Conservation (phyloP, 2,329 filamentous ascomycete genomes). For the Conoideocrella luteorostrata region DNA sequence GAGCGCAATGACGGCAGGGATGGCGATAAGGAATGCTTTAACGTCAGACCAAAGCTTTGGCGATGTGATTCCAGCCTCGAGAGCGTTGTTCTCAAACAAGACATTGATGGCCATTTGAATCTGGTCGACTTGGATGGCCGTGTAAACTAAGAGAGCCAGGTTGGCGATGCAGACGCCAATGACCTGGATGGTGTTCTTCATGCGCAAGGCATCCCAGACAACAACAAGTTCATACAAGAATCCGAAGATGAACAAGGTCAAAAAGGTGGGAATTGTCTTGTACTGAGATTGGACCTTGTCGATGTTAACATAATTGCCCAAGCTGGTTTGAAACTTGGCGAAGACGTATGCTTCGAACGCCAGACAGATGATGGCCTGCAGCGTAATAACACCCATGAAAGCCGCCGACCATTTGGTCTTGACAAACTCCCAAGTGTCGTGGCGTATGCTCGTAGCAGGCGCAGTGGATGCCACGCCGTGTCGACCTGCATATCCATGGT, state of each 20-base stretch:
- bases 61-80: slow-evolving; percentile 29
- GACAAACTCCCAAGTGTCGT: slow-evolving; percentile 59
- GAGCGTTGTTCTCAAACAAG: slow-evolving; percentile 39
- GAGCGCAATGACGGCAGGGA: slow-evolving; percentile 76
- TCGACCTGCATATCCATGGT: slow-evolving; percentile 31
- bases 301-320: slow-evolving; percentile 35
- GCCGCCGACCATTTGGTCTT: slow-evolving; percentile 82
- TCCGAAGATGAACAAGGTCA: slow-evolving; percentile 94
- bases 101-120: slow-evolving; percentile 65
- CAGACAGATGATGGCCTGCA: slow-evolving; percentile 76
- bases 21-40: slow-evolving; percentile 72
- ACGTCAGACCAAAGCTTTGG: slow-evolving; percentile 60
- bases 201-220: slow-evolving; percentile 85
- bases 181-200: slow-evolving; percentile 98
- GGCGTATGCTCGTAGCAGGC: slow-evolving; percentile 24
- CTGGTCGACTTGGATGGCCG: slow-evolving; percentile 86
- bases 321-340: slow-evolving; percentile 68
- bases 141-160: slow-evolving; percentile 84
- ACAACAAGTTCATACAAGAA: slow-evolving; percentile 88
- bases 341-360: slow-evolving; percentile 92
- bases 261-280: slow-evolving; percentile 83
- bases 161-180: slow-evolving; percentile 95
- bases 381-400: slow-evolving; percentile 66
- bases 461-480: slow-evolving; percentile 29
- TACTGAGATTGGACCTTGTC: slow-evolving; percentile 42